phyloP scores from a whole-genome alignment of 2,329 filamentous ascomycete species.

The Cercospora nicotianae region DNA sequence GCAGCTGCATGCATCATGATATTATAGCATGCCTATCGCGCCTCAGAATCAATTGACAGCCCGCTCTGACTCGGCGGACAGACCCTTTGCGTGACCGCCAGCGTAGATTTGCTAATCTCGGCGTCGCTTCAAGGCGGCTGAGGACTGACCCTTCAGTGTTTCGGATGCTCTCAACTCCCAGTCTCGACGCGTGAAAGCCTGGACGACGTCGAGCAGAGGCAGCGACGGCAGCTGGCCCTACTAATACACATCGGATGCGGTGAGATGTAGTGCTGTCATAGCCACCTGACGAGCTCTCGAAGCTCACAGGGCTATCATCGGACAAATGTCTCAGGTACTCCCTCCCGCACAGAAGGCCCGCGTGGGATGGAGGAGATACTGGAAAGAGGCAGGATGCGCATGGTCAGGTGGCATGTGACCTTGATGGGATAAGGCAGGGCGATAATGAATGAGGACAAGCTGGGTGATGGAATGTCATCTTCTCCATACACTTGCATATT shows the following conservation, averaged over 20 bases:
- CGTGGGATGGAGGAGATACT: constrained; percentile 23
- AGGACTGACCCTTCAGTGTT: constrained; percentile 8
- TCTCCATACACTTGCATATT: not conserved
- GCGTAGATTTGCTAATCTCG: constrained; percentile 17
- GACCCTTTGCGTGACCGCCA: constrained; percentile 11
- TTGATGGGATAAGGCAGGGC: not conserved
- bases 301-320: constrained; percentile 19
- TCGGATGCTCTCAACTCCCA: not conserved
- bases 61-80: constrained; percentile 5
- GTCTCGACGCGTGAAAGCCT: not conserved
- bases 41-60: constrained; percentile 9
- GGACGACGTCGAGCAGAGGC: not conserved
- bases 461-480: not conserved
- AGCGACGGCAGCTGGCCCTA: constrained; percentile 2
- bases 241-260: constrained; percentile 16
- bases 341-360: constrained; percentile 9
- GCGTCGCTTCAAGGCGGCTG: constrained; percentile 10
- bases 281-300: constrained; percentile 21
- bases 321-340: constrained; percentile 23
- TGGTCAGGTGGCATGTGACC: constrained; percentile 14
- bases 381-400: constrained; percentile 12
- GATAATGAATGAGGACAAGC: not conserved
- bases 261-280: constrained; percentile 21
- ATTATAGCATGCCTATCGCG: constrained; percentile 8
- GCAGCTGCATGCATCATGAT: constrained; percentile 6